Conservation (phyloP, 2,329 filamentous ascomycete genomes). For the Colletotrichum lindemuthianum region DNA sequence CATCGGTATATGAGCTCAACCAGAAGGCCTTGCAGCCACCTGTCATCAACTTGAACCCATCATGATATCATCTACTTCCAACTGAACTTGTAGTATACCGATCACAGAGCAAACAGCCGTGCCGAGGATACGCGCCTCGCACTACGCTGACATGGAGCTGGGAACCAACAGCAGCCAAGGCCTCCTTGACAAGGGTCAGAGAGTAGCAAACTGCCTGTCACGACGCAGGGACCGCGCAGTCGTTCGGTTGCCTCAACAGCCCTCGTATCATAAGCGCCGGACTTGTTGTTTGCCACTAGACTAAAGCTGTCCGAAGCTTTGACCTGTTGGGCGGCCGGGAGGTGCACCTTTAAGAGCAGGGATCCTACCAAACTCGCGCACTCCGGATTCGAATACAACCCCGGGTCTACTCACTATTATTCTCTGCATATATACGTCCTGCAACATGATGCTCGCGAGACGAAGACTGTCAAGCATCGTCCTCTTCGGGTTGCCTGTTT, state of each 20-base stretch:
- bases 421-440: accelerated
- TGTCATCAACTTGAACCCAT: no score
- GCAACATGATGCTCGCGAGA: background rate
- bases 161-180: background rate
- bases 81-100: no score
- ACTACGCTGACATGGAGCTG: no score
- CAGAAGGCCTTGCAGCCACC: no score
- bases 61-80: no score
- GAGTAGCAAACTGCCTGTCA: slow-evolving; percentile 3
- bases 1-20: no score
- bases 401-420: background rate
- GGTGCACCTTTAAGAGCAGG: background rate
- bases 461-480: background rate
- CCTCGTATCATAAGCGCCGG: slow-evolving; percentile 11
- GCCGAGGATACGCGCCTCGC: no score
- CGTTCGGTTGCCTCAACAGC: background rate
- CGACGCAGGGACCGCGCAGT: background rate
- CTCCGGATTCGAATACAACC: slow-evolving; percentile 42
- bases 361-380: background rate
- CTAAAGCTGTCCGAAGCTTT: no score
- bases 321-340: no score
- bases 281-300: no score
- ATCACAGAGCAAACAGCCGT: no score
- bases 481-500: slow-evolving; percentile 18
- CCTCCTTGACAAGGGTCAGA: background rate